Percentiles rank a stretch among this genome's conserved stretches.
phyloP scores from a whole-genome alignment of 495 filamentous ascomycete species.

The Xylaria scruposa region DNA sequence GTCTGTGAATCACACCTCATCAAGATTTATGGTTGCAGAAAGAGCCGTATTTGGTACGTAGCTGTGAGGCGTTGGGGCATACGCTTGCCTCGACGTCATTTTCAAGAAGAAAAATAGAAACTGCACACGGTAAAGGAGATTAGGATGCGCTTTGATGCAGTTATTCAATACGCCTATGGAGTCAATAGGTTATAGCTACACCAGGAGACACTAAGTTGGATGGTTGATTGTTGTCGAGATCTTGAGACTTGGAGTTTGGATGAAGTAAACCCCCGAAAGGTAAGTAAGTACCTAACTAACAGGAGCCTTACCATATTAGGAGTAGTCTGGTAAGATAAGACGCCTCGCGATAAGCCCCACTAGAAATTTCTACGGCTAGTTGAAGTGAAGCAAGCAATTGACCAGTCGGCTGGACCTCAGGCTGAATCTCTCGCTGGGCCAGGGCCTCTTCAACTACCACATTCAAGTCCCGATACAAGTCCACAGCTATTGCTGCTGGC shows the following conservation, averaged over 20 bases:
- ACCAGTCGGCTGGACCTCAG: background rate
- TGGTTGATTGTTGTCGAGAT: background rate
- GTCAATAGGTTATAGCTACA: background rate
- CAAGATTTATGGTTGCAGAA: slow-evolving; percentile 88
- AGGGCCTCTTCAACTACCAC: background rate
- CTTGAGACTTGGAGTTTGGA: background rate
- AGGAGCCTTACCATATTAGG: background rate
- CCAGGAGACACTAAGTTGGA: background rate
- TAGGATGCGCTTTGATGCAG: background rate
- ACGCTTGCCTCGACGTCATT: slow-evolving; percentile 61
- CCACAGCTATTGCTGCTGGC: slow-evolving; percentile 22
- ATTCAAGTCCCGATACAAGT: slow-evolving; percentile 7
- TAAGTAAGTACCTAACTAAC: slow-evolving; percentile 1
- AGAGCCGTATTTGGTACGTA: slow-evolving; percentile 81
- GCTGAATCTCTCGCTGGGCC: background rate
- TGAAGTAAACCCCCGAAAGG: background rate
- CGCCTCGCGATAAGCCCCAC: slow-evolving; percentile 41
- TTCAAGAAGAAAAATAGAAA: slow-evolving; percentile 22
- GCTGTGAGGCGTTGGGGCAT: slow-evolving; percentile 90
- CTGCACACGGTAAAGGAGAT: background rate
- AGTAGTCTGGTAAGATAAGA: slow-evolving; percentile 24
- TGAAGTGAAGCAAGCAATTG: slow-evolving; percentile 21
- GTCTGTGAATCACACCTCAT: slow-evolving; percentile 67
- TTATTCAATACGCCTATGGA: background rate
- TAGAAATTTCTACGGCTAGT: slow-evolving; percentile 30